phyloP scores from a whole-genome alignment of 805 yeast species.

The Cyberlindnera maclurae region DNA sequence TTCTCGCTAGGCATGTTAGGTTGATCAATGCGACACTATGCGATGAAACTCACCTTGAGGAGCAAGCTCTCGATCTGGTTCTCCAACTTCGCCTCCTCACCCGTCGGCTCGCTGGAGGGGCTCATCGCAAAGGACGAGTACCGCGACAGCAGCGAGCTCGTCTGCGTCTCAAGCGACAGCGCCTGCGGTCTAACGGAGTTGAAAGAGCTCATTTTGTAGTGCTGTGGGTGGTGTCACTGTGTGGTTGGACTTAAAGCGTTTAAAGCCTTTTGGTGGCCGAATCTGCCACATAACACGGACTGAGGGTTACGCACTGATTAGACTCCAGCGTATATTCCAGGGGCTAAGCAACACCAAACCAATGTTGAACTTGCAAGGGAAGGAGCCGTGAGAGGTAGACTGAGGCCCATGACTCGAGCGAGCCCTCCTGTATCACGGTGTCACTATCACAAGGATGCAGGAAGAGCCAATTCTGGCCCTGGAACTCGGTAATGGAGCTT shows the following conservation, averaged over 20 bases:
- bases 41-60: conserved; percentile 21
- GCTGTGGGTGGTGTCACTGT: neutral
- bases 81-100: conserved; percentile 40
- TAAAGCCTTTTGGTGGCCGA: too few species aligned
- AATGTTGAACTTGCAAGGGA: conserved; percentile 1
- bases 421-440: conserved; percentile 12
- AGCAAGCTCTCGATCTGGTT: conserved; percentile 45
- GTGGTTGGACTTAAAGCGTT: neutral
- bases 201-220: conserved; percentile 40
- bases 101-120: conserved; percentile 39
- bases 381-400: conserved; percentile 12
- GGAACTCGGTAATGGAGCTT: conserved; percentile 6
- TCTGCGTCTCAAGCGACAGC: conserved; percentile 62
- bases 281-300: too few species aligned
- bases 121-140: conserved; percentile 50
- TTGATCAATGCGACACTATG: neutral
- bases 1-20: conserved; percentile 31
- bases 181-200: conserved; percentile 64
- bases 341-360: neutral
- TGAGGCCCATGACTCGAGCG: conserved; percentile 26
- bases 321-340: neutral
- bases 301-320: neutral
- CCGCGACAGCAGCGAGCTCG: conserved; percentile 44
- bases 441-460: conserved; percentile 38
- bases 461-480: conserved; percentile 17